A percentile compares a stretch with the other conserved stretches of the same genome.
phyloP scores from a whole-genome alignment of 495 filamentous ascomycete species.

The Amphirosellinia nigrospora region DNA sequence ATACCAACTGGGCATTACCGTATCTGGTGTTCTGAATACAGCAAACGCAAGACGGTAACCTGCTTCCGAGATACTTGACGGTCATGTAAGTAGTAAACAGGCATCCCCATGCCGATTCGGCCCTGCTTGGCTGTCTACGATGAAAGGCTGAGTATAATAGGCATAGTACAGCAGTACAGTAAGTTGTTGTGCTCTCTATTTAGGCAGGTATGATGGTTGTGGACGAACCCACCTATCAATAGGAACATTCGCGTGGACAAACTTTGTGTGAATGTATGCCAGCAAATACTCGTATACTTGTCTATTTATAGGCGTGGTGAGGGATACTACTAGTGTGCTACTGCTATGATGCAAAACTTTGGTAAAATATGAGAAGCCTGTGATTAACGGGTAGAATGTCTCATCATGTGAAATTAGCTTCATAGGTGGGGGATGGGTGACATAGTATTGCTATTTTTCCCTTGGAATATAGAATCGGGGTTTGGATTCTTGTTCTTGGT shows the following conservation, averaged over 20 bases:
- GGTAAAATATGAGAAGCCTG: too few species aligned
- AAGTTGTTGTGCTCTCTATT: background rate
- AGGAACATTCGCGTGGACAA: background rate
- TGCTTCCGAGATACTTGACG: background rate
- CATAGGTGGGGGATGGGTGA: background rate
- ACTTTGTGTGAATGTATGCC: background rate
- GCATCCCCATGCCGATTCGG: background rate
- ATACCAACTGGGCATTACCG: too few species aligned
- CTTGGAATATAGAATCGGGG: background rate
- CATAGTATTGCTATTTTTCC: background rate
- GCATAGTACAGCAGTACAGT: background rate
- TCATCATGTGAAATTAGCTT: background rate
- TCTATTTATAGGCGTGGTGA: background rate
- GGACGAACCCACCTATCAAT: too few species aligned
- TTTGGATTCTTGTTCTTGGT: background rate
- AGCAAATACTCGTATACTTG: background rate
- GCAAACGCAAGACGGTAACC: conserved; percentile 11
- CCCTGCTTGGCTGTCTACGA: background rate
- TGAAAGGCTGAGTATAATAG: background rate
- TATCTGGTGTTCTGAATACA: background rate
- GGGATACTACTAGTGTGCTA: too few species aligned
- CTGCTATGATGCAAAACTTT: too few species aligned
- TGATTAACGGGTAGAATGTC: too few species aligned
- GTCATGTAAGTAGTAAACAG: background rate
- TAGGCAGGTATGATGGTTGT: too few species aligned